Evolutionary conservation across 495 filamentous ascomycete genomes (phyloP), one percentile per base, ranked within the genome.

Genomic region (Staphylotrichum longicolle): DNA sequence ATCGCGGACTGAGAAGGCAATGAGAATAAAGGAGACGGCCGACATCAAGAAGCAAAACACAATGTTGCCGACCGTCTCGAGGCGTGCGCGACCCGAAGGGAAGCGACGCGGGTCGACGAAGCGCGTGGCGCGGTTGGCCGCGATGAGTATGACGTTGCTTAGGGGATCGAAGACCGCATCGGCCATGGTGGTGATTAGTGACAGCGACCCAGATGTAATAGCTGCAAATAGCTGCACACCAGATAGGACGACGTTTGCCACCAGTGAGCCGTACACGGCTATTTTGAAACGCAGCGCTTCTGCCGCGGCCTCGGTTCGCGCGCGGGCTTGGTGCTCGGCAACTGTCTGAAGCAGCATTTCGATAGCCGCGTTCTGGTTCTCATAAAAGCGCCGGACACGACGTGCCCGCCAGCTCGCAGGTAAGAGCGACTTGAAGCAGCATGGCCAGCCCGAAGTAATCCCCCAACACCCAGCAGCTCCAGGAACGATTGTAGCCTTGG

Each of bases 1-100:
- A 41, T 95, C 88, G 27, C 85, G 81, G 35, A 84, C 77, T 0
- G 91, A 91, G 72, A 96, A 88, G 46, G 93, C 91, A 62, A 98
- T 91, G 30, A 98, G 80, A 72, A 98, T 90, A 63, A 90, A 80
- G 2, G 92, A 96, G 15, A 98, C 93, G 47, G 90, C 79, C 50
- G 84, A 89, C 94, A 98, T 98, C 66, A 98, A 80, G 77, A 95
- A 96, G 76, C 93, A 96, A 80, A 98, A 98, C 62, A 88, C 85
- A 66, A 98, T 98, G 69, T 98, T 98, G 49, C 94, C 94, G 1
- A 91, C 91, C 5, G 92, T 98, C 75, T 98, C 94, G 54, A 98
- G 89, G 27, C 94, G 87, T 7, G 92, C 92, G 72, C 97, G 97
- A 58, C 94, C 94, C 0, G 88, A 91, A 3, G 94, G 94, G 74